Evolutionary conservation across 192 early-diverging fungal species (phyloP).

Genomic region (Phycomyces nitens): DNA sequence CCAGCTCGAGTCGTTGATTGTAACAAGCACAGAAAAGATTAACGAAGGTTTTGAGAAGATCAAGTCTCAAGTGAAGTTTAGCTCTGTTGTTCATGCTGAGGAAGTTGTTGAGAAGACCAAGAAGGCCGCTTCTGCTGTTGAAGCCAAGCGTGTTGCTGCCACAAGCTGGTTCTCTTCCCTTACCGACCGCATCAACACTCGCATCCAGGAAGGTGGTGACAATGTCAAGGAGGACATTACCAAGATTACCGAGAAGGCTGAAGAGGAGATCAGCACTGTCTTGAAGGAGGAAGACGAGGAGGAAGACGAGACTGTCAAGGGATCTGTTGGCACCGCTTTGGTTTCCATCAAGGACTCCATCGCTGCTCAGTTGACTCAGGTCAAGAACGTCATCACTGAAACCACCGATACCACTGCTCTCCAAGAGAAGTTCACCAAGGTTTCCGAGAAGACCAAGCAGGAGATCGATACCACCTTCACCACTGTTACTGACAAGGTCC

Average conservation of each 20-base stretch:
- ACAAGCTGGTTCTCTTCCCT: constrained; percentile 8
- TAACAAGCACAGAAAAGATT: constrained; percentile 3
- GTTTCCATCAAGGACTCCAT: background rate
- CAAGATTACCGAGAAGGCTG: constrained; percentile 5
- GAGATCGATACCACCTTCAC: constrained; percentile 5
- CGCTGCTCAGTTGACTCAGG: constrained; percentile 1
- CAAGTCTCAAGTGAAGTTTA: background rate
- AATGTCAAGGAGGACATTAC: constrained; percentile 13
- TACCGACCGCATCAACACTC: background rate
- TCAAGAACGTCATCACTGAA: constrained; percentile 11
- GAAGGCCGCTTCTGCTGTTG: constrained; percentile 3
- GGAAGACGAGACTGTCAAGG: constrained; percentile 7
- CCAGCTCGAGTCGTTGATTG: constrained; percentile 7
- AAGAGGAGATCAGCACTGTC: background rate
- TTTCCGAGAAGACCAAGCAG: background rate
- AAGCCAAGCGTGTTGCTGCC: constrained; percentile 5
- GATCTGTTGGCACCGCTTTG: background rate
- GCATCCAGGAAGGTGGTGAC: constrained; percentile 9
- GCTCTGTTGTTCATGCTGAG: constrained; percentile 1
- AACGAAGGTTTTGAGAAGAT: constrained; percentile 12
- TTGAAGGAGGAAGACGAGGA: constrained; percentile 15
- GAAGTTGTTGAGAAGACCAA: constrained; percentile 9
- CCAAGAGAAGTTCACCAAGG: background rate
- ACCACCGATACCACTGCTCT: background rate
- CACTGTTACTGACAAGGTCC: constrained; percentile 1